These are phyloP conservation scores for Oldenlandia corymbosa DNA, from an alignment of 257 asterid genomes.

Conservation along the genomic window DNA sequence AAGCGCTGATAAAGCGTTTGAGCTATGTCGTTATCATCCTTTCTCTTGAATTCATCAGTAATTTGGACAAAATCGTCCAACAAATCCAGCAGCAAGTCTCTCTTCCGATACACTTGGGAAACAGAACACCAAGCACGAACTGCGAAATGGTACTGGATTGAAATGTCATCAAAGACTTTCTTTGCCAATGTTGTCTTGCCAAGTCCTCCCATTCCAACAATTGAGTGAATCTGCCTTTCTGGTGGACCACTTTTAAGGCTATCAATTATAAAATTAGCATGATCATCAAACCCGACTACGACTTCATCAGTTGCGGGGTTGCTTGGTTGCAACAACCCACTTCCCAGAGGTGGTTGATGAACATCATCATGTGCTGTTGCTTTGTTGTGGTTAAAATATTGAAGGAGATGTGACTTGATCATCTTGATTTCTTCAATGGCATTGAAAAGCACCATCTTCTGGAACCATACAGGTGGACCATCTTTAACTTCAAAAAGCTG, in stretches of 20 bases:
- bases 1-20: not conserved
- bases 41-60: not conserved
- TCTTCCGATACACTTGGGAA: conserved; percentile 8
- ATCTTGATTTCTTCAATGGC: not conserved
- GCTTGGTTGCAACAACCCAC: not conserved
- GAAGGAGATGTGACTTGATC: not conserved
- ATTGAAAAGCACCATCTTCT: not conserved
- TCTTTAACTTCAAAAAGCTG: not conserved
- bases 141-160: not conserved
- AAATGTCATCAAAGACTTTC: not conserved
- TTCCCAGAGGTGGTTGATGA: too few species aligned
- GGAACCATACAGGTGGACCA: not conserved
- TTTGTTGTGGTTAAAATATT: too few species aligned
- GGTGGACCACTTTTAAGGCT: not conserved
- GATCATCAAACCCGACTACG: not conserved
- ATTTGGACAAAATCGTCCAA: not conserved
- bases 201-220: conserved; percentile 19
- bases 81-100: conserved; percentile 9
- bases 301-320: not conserved
- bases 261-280: not conserved
- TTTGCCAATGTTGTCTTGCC: conserved; percentile 20
- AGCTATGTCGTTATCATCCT: not conserved
- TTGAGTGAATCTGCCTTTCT: conserved; percentile 4
- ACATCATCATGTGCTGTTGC: too few species aligned
- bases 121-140: conserved; percentile 16